phyloP scores from a whole-genome alignment of 75 land plant species.

The Pinus tabuliformis region DNA sequence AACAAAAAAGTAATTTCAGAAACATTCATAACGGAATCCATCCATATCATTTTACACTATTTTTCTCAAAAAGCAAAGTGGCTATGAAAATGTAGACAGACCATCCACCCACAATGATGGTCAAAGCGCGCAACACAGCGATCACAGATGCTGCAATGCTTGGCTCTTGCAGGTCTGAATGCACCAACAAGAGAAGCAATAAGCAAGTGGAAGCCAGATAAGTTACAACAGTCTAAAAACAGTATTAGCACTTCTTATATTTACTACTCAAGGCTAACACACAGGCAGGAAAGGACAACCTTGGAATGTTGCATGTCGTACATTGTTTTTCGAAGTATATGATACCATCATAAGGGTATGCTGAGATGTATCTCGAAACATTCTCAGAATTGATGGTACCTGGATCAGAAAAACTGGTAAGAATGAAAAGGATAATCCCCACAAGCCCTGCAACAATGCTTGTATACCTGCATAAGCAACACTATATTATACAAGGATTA shows the following conservation, averaged over 20 bases:
- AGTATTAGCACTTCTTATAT: background rate
- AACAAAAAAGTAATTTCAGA: slow-evolving; percentile 3
- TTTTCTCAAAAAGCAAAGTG: background rate
- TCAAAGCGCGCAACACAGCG: slow-evolving; percentile 98
- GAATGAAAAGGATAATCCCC: slow-evolving; percentile 68
- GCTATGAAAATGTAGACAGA: slow-evolving; percentile 14
- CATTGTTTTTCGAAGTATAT: slow-evolving; percentile 79
- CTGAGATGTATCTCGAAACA: slow-evolving; percentile 59
- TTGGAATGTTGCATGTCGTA: slow-evolving; percentile 85
- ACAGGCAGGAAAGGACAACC: slow-evolving; percentile 20
- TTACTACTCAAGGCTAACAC: background rate
- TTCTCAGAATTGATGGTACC: slow-evolving; percentile 73
- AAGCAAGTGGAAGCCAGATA: background rate
- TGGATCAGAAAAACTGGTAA: slow-evolving; percentile 95
- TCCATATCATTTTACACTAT: background rate
- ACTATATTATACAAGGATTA: background rate
- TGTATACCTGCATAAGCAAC: slow-evolving; percentile 53
- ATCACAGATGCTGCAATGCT: slow-evolving; percentile 95
- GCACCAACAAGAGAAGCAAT: background rate
- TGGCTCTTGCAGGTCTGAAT: slow-evolving; percentile 92
- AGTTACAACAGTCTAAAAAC: background rate
- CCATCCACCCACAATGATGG: slow-evolving; percentile 99
- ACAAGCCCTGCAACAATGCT: slow-evolving; percentile 67
- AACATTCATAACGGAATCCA: background rate
- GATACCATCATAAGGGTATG: slow-evolving; percentile 85